A percentile compares a stretch with the other conserved stretches of the same genome.
Conservation (phyloP, 495 filamentous ascomycete genomes). For the Hypoxylon lienhwacheense region DNA sequence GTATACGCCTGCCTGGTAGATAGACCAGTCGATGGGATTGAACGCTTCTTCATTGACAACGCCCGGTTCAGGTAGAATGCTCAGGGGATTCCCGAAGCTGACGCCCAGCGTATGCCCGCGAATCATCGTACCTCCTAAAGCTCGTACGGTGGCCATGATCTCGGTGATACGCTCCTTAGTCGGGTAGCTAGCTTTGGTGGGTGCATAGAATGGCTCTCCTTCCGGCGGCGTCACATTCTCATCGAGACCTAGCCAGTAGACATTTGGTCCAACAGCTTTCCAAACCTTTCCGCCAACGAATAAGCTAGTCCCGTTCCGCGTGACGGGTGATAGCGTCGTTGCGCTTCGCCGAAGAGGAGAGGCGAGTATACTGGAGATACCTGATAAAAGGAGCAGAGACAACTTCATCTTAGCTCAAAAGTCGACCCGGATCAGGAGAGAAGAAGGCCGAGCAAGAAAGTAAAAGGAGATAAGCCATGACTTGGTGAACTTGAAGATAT, state of each 20-base stretch:
- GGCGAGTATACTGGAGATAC: conserved; percentile 1
- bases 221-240: conserved; percentile 57
- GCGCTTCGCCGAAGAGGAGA: conserved; percentile 12
- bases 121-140: conserved; percentile 56
- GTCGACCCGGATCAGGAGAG: background rate
- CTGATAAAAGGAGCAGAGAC: conserved; percentile 14
- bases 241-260: conserved; percentile 62
- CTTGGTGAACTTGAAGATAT: too few relatives aligned
- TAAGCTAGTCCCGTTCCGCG: conserved; percentile 47
- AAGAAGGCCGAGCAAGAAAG: background rate
- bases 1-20: conserved; percentile 55
- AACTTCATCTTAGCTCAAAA: conserved; percentile 7
- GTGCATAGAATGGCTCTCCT: conserved; percentile 54
- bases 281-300: conserved; percentile 48
- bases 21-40: conserved; percentile 56
- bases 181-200: conserved; percentile 55
- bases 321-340: conserved; percentile 37
- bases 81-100: conserved; percentile 57
- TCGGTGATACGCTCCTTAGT: conserved; percentile 56
- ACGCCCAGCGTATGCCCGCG: conserved; percentile 58
- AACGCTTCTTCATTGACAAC: conserved; percentile 54
- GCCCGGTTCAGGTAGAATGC: conserved; percentile 49
- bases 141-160: conserved; percentile 53
- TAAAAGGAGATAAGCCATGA: too few relatives aligned
- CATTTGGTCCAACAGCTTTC: conserved; percentile 56